phyloP scores from a whole-genome alignment of 352 stramenopile species.

The Pythium vanterpoolii region DNA sequence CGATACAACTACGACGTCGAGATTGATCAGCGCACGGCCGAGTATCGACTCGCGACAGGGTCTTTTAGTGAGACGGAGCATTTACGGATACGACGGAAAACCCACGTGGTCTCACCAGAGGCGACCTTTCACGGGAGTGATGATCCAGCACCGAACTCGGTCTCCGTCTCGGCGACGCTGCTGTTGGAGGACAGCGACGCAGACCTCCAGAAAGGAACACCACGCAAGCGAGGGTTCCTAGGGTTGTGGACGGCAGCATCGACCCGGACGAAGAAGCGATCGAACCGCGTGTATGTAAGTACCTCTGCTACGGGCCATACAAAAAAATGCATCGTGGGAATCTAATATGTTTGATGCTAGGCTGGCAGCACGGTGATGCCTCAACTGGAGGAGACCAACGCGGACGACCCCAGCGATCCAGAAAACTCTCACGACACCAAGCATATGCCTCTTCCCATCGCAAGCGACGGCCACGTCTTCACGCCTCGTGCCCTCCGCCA shows the following conservation, averaged over 20 bases:
- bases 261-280: conserved; percentile 12
- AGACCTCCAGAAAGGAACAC: not conserved
- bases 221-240: not conserved
- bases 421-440: not conserved
- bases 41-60: conserved; percentile 27
- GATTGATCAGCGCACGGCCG: conserved; percentile 43
- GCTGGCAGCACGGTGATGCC: conserved; percentile 10
- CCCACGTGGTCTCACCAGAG: not conserved
- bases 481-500: not conserved
- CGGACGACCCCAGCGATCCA: not conserved
- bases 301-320: not conserved
- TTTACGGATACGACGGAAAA: conserved; percentile 19
- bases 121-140: too few species aligned
- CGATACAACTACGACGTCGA: conserved; percentile 54
- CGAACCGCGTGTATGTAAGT: conserved; percentile 21
- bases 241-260: conserved; percentile 3
- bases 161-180: conserved; percentile 4
- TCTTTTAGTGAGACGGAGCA: not conserved
- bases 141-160: not conserved
- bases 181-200: conserved; percentile 3
- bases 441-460: not conserved
- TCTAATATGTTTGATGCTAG: too few species aligned
- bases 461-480: not conserved
- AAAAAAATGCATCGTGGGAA: too few species aligned
- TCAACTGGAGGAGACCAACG: conserved; percentile 8